Evolutionary conservation across 371 early-diverging fungal genomes (phyloP).

Genomic region (Neoconidiobolus thromboides): DNA sequence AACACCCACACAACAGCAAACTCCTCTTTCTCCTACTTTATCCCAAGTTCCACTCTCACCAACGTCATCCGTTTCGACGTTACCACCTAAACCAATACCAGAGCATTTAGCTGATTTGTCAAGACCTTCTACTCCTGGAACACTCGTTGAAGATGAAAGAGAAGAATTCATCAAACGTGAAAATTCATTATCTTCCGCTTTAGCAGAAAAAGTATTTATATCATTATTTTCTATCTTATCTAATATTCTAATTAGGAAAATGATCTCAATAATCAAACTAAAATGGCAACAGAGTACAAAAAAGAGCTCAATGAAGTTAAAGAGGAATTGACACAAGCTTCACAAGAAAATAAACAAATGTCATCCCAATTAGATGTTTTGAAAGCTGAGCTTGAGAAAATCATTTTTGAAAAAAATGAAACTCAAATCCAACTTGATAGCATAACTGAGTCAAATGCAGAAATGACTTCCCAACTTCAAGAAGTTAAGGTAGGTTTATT

Average conservation of each 20-base stretch:
- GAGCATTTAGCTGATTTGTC: constrained; percentile 15
- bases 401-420: constrained; percentile 71
- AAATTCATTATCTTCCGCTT: constrained; percentile 77
- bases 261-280: constrained; percentile 14
- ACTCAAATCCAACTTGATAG: constrained; percentile 59
- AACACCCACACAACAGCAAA: constrained; percentile 3
- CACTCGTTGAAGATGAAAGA: constrained; percentile 68
- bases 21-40: constrained; percentile 5
- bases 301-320: constrained; percentile 48
- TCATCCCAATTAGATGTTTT: constrained; percentile 44
- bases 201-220: constrained; percentile 58
- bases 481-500: constrained; percentile 34
- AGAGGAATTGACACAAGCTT: constrained; percentile 24
- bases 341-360: constrained; percentile 50
- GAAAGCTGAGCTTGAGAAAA: constrained; percentile 63
- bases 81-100: constrained; percentile 3
- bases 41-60: constrained; percentile 11
- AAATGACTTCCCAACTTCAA: constrained; percentile 44
- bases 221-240: not conserved
- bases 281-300: constrained; percentile 14
- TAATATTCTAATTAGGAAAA: constrained; percentile 9
- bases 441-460: constrained; percentile 62
- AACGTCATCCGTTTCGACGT: constrained; percentile 7
- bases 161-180: constrained; percentile 86
- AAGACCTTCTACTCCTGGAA: constrained; percentile 57